Conservation (phyloP, 441 rosid genomes). For the Jatropha multifida region DNA sequence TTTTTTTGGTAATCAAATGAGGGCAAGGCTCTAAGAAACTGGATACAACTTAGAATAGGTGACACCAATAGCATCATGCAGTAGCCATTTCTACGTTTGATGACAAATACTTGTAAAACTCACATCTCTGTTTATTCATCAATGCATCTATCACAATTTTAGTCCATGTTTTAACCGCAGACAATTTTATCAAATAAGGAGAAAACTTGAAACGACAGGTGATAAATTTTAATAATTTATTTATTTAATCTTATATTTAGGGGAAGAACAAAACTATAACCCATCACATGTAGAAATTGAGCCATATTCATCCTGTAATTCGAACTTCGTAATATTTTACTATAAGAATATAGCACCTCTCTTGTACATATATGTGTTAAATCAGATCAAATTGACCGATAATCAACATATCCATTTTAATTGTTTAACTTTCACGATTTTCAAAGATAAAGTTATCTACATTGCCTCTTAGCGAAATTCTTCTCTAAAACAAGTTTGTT, state of each 20-base stretch:
- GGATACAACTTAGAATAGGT: too few species aligned
- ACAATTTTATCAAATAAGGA: too few species aligned
- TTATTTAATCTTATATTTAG: neutral
- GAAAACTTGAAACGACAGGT: too few species aligned
- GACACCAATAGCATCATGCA: too few species aligned
- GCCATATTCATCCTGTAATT: neutral
- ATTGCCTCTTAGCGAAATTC: constrained; percentile 62
- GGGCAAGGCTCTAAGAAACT: too few species aligned
- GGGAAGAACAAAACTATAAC: neutral
- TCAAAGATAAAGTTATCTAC: constrained; percentile 34
- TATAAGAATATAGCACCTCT: neutral
- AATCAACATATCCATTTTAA: neutral
- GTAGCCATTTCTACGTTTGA: too few species aligned
- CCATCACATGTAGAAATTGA: neutral
- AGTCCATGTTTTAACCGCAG: too few species aligned
- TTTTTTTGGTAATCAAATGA: too few species aligned
- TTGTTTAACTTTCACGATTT: neutral
- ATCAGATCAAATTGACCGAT: neutral
- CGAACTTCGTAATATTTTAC: neutral
- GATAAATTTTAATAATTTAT: neutral
- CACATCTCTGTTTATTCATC: too few species aligned
- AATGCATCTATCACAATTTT: too few species aligned
- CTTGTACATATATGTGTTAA: neutral
- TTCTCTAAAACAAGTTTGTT: constrained; percentile 43
- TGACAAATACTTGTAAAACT: too few species aligned